Conservation (phyloP, 305 asterid species). For the Fraxinus nigra region DNA sequence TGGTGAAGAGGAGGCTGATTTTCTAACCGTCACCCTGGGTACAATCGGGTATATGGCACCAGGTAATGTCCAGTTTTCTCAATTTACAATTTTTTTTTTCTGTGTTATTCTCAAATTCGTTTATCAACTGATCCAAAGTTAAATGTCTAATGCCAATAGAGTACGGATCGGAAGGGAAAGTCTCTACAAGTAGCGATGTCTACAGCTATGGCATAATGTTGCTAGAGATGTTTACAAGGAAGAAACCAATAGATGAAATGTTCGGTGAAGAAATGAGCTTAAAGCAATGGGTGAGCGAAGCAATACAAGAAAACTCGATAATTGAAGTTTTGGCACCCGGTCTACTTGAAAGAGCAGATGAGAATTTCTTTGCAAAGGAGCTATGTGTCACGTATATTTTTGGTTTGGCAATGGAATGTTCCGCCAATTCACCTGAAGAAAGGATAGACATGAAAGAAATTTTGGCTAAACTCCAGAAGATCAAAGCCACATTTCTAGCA, state of each 20-base stretch:
- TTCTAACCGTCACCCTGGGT: conserved; percentile 34
- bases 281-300: conserved; percentile 28
- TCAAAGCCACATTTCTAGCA: conserved; percentile 7
- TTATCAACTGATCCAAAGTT: background rate
- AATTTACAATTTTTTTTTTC: background rate
- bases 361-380: background rate
- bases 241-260: conserved; percentile 36
- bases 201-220: conserved; percentile 42
- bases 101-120: background rate
- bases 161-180: conserved; percentile 30
- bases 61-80: conserved; percentile 21
- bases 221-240: conserved; percentile 40
- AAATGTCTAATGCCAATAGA: conserved; percentile 17
- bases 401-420: conserved; percentile 31
- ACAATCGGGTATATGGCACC: conserved; percentile 45
- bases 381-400: conserved; percentile 25
- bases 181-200: conserved; percentile 34
- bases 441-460: conserved; percentile 29
- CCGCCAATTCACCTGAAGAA: conserved; percentile 19
- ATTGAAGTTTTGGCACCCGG: conserved; percentile 17
- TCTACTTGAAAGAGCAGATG: conserved; percentile 21
- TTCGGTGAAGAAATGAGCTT: conserved; percentile 35
- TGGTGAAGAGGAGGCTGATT: conserved; percentile 11
- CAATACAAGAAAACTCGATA: conserved; percentile 19
- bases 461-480: conserved; percentile 13